Evolutionary conservation across 2,329 filamentous ascomycete genomes (phyloP).

Genomic region (Arthrobotrys conoides): DNA sequence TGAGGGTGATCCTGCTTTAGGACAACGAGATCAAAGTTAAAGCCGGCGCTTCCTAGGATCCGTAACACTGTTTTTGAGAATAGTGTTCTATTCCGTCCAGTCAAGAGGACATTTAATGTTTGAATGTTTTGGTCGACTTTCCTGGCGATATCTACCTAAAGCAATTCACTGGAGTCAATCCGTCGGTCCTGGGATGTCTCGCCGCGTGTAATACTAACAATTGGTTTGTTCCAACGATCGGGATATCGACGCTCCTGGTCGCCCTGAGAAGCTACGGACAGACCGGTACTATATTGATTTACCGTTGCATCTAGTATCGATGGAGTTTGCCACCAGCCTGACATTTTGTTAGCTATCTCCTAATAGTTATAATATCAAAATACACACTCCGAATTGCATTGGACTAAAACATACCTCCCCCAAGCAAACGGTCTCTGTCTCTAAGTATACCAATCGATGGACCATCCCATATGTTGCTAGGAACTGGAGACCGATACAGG

Average conservation of each 20-base stretch:
- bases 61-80: conserved; percentile 49
- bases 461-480: conserved; percentile 56
- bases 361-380: neutral
- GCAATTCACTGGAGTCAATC: neutral
- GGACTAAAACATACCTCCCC: conserved; percentile 45
- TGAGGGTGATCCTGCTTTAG: conserved; percentile 49
- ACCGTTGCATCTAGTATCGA: conserved; percentile 57
- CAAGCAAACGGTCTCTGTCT: conserved; percentile 47
- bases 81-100: conserved; percentile 44
- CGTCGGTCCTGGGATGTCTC: neutral
- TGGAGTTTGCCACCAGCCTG: conserved; percentile 59
- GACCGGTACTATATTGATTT: neutral
- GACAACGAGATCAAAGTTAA: conserved; percentile 50
- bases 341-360: neutral
- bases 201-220: conserved; percentile 7
- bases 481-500: conserved; percentile 53
- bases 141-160: conserved; percentile 32
- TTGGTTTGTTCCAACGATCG: conserved; percentile 47
- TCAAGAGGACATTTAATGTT: conserved; percentile 45
- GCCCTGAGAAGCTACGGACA: neutral
- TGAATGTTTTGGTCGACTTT: conserved; percentile 19
- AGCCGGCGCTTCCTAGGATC: conserved; percentile 16
- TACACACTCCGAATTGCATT: neutral
- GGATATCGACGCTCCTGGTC: conserved; percentile 2
- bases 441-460: conserved; percentile 47